These are phyloP conservation scores for Carpinus viminea DNA, from an alignment of 306 rosid species.

Conservation along the genomic window DNA sequence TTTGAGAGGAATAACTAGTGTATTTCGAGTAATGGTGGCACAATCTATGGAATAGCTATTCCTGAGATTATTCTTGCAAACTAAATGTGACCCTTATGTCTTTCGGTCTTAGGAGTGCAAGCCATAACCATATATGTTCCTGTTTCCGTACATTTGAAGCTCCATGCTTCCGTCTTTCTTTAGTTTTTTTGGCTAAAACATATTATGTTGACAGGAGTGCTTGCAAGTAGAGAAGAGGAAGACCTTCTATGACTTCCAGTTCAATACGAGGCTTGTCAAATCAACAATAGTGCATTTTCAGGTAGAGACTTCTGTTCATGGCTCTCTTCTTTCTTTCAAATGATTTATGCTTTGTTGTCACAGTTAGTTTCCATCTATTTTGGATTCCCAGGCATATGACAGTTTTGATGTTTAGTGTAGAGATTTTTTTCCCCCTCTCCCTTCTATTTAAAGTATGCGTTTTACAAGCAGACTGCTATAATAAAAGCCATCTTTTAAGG, in stretches of 20 bases:
- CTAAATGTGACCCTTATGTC: background rate
- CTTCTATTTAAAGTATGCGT: background rate
- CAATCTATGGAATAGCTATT: too few relatives aligned
- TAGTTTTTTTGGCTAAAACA: background rate
- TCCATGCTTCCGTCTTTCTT: background rate
- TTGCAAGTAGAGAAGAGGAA: conserved; percentile 65
- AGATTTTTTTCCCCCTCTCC: background rate
- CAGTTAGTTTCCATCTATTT: background rate
- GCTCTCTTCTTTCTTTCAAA: background rate
- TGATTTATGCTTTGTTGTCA: background rate
- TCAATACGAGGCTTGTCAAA: conserved; percentile 88
- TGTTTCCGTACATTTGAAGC: background rate
- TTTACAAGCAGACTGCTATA: background rate
- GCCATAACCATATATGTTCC: background rate
- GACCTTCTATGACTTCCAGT: conserved; percentile 77
- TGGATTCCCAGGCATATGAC: background rate
- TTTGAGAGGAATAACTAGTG: too few relatives aligned
- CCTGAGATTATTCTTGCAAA: too few relatives aligned
- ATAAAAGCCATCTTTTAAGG: background rate
- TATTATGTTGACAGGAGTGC: conserved; percentile 55
- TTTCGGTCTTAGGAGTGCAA: background rate
- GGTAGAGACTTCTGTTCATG: conserved; percentile 48
- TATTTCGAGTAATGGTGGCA: too few relatives aligned
- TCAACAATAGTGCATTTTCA: conserved; percentile 93
- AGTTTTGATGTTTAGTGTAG: background rate